phyloP scores from a whole-genome alignment of 1,284 basidiomycete species.

The Bondarzewia mesenterica region DNA sequence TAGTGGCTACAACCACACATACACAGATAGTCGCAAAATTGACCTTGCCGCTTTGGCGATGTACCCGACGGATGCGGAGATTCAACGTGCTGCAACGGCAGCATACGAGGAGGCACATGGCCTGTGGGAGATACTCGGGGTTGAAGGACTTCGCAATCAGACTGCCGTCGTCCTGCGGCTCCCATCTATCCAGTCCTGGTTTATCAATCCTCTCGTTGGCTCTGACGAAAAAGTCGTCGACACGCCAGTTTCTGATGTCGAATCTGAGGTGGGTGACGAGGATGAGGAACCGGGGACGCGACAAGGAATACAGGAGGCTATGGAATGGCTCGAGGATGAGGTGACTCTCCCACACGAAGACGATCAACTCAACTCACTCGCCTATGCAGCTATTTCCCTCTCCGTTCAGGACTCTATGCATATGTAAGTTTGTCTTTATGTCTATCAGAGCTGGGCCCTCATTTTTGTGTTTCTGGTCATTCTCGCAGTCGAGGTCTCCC shows the following conservation, averaged over 20 bases:
- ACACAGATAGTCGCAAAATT: slow-evolving; percentile 8
- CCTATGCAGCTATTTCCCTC: not conserved
- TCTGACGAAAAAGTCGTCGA: not conserved
- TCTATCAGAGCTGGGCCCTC: too few relatives aligned
- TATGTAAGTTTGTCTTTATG: not conserved
- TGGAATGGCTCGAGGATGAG: not conserved
- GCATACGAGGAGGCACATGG: slow-evolving; percentile 3
- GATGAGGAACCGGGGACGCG: too few relatives aligned
- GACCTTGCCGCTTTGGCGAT: slow-evolving; percentile 13
- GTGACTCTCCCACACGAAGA: not conserved
- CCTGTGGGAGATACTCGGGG: not conserved
- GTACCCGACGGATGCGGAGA: slow-evolving; percentile 8
- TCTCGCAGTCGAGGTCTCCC: not conserved
- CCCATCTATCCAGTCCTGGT: not conserved
- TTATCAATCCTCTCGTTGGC: not conserved
- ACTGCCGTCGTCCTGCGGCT: not conserved
- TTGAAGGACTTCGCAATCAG: not conserved
- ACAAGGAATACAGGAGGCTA: not conserved
- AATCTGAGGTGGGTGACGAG: too few relatives aligned
- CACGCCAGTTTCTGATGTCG: not conserved
- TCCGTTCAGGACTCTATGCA: not conserved
- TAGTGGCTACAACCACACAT: slow-evolving; percentile 23
- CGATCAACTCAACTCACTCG: not conserved
- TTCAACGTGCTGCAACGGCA: slow-evolving; percentile 3
- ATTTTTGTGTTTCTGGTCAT: too few relatives aligned